Evolutionary conservation across 192 early-diverging fungal species (phyloP), one percentile per base, ranked within the genome.

Genomic region (Lobosporangium transversale): DNA sequence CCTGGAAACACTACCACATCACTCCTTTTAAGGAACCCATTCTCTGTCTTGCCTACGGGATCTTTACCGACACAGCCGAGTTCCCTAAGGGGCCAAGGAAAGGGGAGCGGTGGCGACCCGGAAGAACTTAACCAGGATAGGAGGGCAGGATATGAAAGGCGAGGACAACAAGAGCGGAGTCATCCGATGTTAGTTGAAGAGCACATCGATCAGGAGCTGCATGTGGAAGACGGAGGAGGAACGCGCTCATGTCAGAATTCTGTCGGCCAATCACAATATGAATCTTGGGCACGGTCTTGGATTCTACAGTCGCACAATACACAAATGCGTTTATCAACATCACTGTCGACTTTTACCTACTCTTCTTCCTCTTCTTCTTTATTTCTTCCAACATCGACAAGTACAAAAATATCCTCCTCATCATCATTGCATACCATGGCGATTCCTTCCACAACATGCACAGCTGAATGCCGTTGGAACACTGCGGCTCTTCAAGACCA

Each of bases 241-340:
- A 40, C 63, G 42, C 52, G 54, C 37, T 33, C 53, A 36, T 37
- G 4, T 5, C 29, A 2, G n/a, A 20, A 24, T 47, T 47, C 30
- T 7, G 1, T 8, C 43, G 30, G 44, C 63, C 63, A 66, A 66
- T 66, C 63, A 66, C 32, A 18, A 33, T 21, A 37, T 45, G 26
- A 18, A 30, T 0, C 6, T 4, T 6, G 20, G 45, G 24, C 63
- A 66, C 63, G 63, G 29, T 50, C 63, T 62, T 32, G 43, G 37
- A 40, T n/a, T n/a, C n/a, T n/a, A n/a, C n/a, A n/a, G n/a, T n/a
- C n/a, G n/a, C n/a, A n/a, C n/a, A n/a, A n/a, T 21, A 23, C 53
- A 57, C 5, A 24, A 57, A 57, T 37, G 35, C 26, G 29, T 20
- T 47, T 12, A 4, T 9, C 12, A 29, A 17, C n/a, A 55, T 15